Evolutionary conservation across 768 basidiomycete genomes (phyloP).

Genomic region (Lyophyllum decastes): DNA sequence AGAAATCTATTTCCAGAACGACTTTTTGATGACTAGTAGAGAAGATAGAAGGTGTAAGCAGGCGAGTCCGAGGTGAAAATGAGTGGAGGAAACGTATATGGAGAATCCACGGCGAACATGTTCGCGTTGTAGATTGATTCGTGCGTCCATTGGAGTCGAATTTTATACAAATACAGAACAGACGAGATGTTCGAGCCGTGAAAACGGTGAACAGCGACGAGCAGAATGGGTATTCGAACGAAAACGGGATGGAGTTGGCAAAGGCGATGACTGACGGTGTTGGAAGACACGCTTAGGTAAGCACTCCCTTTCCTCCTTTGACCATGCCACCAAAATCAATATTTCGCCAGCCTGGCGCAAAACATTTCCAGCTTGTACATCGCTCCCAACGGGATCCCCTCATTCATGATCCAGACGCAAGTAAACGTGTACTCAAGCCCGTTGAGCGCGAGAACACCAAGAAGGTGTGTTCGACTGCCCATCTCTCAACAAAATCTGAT

Average conservation of each 20-base stretch:
- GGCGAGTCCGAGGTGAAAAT: constrained; percentile 17
- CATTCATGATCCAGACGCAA: constrained; percentile 90
- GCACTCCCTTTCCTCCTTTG: constrained; percentile 23
- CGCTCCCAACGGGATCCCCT: constrained; percentile 95
- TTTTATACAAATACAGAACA: constrained; percentile 25
- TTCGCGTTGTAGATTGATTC: constrained; percentile 72
- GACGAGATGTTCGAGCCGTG: constrained; percentile 24
- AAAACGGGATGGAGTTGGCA: constrained; percentile 14
- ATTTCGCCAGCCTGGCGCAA: constrained; percentile 86
- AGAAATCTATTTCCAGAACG: constrained; percentile 90
- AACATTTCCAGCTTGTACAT: constrained; percentile 97
- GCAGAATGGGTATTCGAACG: constrained; percentile 8
- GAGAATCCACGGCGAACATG: constrained; percentile 81
- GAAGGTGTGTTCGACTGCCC: constrained; percentile 45
- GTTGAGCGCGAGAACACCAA: constrained; percentile 72
- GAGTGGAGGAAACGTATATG: constrained; percentile 69
- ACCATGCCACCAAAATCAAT: constrained; percentile 81
- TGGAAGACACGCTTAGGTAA: constrained; percentile 36
- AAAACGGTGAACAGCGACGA: constrained; percentile 7
- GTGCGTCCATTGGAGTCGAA: constrained; percentile 42
- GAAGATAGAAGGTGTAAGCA: constrained; percentile 47
- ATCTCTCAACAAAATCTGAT: constrained; percentile 17
- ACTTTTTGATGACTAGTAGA: constrained; percentile 96
- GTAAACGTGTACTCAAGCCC: constrained; percentile 85
- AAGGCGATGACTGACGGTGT: constrained; percentile 17